phyloP scores from a whole-genome alignment of 2,329 filamentous ascomycete genomes.

The Didymella pomorum region DNA sequence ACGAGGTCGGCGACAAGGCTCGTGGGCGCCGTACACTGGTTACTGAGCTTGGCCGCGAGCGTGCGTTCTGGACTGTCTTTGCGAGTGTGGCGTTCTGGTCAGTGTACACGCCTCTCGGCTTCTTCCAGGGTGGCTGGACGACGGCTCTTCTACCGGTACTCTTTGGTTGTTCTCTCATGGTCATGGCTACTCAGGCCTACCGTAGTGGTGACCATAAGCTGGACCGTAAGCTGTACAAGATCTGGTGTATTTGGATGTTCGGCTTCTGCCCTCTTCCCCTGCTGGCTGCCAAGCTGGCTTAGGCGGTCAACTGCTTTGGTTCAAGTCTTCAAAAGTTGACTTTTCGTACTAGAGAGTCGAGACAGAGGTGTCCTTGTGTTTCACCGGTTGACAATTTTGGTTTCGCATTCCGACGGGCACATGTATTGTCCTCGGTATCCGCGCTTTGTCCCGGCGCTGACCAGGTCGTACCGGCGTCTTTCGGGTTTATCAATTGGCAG shows the following conservation, averaged over 20 bases:
- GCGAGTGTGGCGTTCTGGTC: slow-evolving; percentile 23
- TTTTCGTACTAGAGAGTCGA: no score
- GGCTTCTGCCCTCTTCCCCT: slow-evolving; percentile 25
- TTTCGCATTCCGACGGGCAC: no score
- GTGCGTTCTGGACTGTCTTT: slow-evolving; percentile 22
- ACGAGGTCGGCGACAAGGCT: slow-evolving; percentile 60
- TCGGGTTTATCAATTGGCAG: no score
- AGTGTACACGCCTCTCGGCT: slow-evolving; percentile 18
- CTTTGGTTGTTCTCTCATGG: slow-evolving; percentile 17
- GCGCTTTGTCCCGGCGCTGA: no score
- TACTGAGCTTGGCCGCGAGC: slow-evolving; percentile 70
- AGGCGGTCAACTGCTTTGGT: neutral
- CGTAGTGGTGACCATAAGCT: neutral
- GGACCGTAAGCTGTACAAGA: slow-evolving; percentile 26
- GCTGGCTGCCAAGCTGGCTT: slow-evolving; percentile 4
- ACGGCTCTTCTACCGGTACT: slow-evolving; percentile 13
- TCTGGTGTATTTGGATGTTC: slow-evolving; percentile 30
- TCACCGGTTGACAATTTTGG: neutral
- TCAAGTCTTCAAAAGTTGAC: neutral
- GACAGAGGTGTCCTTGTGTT: no score
- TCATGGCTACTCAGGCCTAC: slow-evolving; percentile 4
- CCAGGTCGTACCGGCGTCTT: no score
- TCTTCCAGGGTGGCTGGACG: slow-evolving; percentile 16
- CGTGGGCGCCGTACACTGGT: slow-evolving; percentile 82
- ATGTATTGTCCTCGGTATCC: no score